A percentile compares a stretch with the other conserved stretches of the same genome.
Conservation (phyloP, 2,329 filamentous ascomycete species). For the Talaromyces sp. region DNA sequence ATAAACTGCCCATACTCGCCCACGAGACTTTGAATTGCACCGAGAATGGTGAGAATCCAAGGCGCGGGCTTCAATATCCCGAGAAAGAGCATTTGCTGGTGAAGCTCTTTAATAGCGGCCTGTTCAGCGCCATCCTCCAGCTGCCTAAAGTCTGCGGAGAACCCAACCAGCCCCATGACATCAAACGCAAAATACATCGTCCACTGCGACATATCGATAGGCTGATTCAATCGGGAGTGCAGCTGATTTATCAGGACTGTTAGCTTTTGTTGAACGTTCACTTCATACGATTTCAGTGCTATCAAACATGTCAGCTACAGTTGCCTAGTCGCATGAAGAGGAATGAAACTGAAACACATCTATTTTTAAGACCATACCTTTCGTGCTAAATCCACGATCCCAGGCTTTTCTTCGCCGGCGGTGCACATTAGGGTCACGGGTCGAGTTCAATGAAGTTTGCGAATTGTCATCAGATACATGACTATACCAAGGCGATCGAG, state of each 20-base stretch:
- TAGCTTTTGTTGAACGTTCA: background rate
- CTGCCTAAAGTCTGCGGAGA: slow-evolving; percentile 42
- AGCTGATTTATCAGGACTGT: background rate
- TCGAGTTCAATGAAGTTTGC: slow-evolving; percentile 10
- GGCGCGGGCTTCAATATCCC: slow-evolving; percentile 1
- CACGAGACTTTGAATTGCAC: background rate
- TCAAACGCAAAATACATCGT: slow-evolving; percentile 44
- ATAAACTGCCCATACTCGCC: slow-evolving; percentile 4
- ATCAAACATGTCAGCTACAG: no score
- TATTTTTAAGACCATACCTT: no score
- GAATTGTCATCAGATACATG: slow-evolving; percentile 13
- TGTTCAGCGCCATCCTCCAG: slow-evolving; percentile 25
- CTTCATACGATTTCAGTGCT: background rate
- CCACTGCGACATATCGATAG: slow-evolving; percentile 33
- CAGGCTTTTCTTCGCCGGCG: slow-evolving; percentile 12
- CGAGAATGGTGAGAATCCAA: slow-evolving; percentile 4
- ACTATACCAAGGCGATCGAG: slow-evolving; percentile 20
- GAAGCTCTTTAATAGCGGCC: slow-evolving; percentile 18
- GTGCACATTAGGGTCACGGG: slow-evolving; percentile 14
- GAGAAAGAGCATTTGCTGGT: slow-evolving; percentile 4
- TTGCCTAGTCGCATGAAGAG: no score
- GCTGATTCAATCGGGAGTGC: background rate
- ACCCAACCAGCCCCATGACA: slow-evolving; percentile 48
- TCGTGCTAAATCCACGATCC: slow-evolving; percentile 10
- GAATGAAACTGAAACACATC: no score